Percentiles rank a stretch among this genome's conserved stretches.
Conservation (phyloP, 805 yeast species). For the Starmerella sp. region DNA sequence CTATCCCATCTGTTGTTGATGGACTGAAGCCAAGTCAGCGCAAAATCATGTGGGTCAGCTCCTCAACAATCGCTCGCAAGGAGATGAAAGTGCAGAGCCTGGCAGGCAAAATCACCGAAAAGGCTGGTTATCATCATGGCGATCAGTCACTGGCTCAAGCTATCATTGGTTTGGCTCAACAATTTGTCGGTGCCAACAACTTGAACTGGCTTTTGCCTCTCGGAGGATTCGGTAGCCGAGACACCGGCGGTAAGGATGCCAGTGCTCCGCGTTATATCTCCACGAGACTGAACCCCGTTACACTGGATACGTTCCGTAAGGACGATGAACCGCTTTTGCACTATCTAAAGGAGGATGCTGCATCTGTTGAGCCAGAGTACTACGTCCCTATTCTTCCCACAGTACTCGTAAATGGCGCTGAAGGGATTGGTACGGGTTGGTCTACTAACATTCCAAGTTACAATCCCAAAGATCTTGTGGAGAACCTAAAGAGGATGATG, state of each 20-base stretch:
- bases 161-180: constrained; percentile 88
- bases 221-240: constrained; percentile 94
- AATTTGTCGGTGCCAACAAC: constrained; percentile 86
- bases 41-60: constrained; percentile 79
- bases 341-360: constrained; percentile 86
- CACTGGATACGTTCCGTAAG: constrained; percentile 65
- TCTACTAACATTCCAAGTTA: constrained; percentile 84
- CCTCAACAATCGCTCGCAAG: constrained; percentile 52
- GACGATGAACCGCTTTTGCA: constrained; percentile 66
- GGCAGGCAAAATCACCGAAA: constrained; percentile 79
- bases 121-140: constrained; percentile 93
- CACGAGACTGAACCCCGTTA: constrained; percentile 68
- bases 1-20: constrained; percentile 87
- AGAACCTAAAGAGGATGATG: constrained; percentile 64
- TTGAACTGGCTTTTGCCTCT: constrained; percentile 74
- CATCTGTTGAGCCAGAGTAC: constrained; percentile 90
- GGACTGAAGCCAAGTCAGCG: constrained; percentile 97
- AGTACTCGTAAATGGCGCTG: constrained; percentile 90
- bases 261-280: constrained; percentile 96
- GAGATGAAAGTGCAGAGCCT: constrained; percentile 87
- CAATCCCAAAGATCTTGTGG: constrained; percentile 74
- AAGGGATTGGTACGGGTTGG: constrained; percentile 99
- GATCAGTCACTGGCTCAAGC: constrained; percentile 81
- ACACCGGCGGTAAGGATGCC: constrained; percentile 94
- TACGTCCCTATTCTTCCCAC: constrained; percentile 89